Conservation (phyloP, 1,284 basidiomycete genomes). For the Tylopilus orsonianus region DNA sequence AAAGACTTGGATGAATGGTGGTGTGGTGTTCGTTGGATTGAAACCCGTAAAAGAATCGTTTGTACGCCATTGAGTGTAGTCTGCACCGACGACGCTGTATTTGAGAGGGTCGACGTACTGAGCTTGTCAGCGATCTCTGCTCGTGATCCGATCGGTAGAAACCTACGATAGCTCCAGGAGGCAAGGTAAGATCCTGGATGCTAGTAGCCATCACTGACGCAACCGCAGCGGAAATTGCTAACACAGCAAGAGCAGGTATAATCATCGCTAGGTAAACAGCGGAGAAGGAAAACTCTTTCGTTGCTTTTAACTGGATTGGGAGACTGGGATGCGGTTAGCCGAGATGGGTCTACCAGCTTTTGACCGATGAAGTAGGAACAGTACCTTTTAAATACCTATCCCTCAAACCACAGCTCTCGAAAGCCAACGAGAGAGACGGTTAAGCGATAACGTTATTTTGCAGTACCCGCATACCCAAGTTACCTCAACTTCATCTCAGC, state of each 20-base stretch:
- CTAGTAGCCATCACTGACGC: neutral
- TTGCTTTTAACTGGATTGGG: too few species aligned
- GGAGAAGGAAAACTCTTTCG: neutral
- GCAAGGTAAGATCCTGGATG: slow-evolving; percentile 5
- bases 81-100: slow-evolving; percentile 44
- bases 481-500: too few species aligned
- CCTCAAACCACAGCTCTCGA: too few species aligned
- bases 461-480: too few species aligned
- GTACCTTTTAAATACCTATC: too few species aligned
- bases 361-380: too few species aligned
- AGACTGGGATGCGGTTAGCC: too few species aligned
- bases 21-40: slow-evolving; percentile 44
- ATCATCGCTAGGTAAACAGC: neutral
- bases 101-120: slow-evolving; percentile 43
- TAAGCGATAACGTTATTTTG: too few species aligned
- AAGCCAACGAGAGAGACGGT: too few species aligned
- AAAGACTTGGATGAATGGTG: slow-evolving; percentile 72
- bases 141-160: neutral
- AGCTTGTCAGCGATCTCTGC: slow-evolving; percentile 40
- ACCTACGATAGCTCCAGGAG: slow-evolving; percentile 17
- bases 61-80: slow-evolving; percentile 35
- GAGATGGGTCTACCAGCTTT: too few species aligned
- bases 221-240: neutral
- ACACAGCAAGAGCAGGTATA: neutral
- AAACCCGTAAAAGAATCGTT: slow-evolving; percentile 40